Evolutionary conservation across 306 rosid species (phyloP).

Genomic region (Quercus cerris): DNA sequence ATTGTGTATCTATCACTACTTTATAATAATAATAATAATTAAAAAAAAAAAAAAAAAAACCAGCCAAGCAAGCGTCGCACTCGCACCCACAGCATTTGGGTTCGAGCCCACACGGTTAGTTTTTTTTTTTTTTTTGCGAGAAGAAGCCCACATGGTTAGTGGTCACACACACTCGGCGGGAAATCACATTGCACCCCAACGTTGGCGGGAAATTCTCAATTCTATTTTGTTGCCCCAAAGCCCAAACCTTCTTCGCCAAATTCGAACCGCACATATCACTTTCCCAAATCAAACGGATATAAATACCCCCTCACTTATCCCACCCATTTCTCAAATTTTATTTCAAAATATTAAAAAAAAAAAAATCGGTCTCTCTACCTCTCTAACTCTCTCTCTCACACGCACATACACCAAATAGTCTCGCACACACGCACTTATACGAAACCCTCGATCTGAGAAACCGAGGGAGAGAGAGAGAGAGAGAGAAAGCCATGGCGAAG

Average conservation of each 20-base stretch:
- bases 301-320: neutral
- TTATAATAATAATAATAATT: no score
- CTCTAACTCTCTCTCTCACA: neutral
- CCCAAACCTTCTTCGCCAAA: no score
- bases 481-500: conserved; percentile 47
- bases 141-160: conserved; percentile 3
- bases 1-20: no score
- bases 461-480: neutral
- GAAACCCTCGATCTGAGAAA: conserved; percentile 62
- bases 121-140: no score
- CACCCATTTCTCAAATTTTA: no score
- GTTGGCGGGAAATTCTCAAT: conserved; percentile 68
- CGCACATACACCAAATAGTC: neutral
- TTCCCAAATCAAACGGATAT: conserved; percentile 38
- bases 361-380: conserved; percentile 12
- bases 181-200: conserved; percentile 23
- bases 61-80: no score
- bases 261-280: conserved; percentile 37
- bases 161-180: conserved; percentile 37
- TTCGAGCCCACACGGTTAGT: neutral
- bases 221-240: conserved; percentile 2
- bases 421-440: neutral
- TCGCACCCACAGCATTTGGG: neutral
- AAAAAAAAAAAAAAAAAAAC: no score
- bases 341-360: no score